Percentiles rank a stretch among this genome's conserved stretches.
Conservation (phyloP, 1,284 basidiomycete genomes). For the Cryptococcus jaspeensis region DNA sequence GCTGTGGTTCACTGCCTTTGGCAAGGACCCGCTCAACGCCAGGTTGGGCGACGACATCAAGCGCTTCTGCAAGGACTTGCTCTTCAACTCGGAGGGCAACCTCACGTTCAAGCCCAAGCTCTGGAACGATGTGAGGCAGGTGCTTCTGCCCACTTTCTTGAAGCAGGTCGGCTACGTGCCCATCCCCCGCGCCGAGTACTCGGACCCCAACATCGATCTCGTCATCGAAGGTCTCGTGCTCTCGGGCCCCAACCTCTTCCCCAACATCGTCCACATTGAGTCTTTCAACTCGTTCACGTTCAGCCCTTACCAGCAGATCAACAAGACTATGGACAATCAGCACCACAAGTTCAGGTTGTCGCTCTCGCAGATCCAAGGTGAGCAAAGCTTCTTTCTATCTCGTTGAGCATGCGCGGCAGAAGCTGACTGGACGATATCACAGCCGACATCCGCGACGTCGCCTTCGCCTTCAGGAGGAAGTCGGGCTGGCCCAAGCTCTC, state of each 20-base stretch:
- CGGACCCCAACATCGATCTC: slow-evolving; percentile 78
- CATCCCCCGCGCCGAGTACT: slow-evolving; percentile 87
- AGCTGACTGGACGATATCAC: neutral
- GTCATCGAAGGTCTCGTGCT: slow-evolving; percentile 92
- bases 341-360: slow-evolving; percentile 66
- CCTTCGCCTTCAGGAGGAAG: slow-evolving; percentile 68
- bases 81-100: slow-evolving; percentile 73
- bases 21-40: slow-evolving; percentile 77
- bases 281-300: slow-evolving; percentile 82
- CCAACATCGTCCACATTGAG: slow-evolving; percentile 72
- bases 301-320: slow-evolving; percentile 65
- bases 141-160: slow-evolving; percentile 78
- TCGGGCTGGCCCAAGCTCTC: slow-evolving; percentile 59
- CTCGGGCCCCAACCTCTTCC: slow-evolving; percentile 54
- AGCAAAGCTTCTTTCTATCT: slow-evolving; percentile 75
- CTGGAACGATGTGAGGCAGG: slow-evolving; percentile 78
- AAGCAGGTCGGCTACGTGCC: slow-evolving; percentile 80
- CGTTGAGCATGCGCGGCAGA: slow-evolving; percentile 12
- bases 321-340: slow-evolving; percentile 49
- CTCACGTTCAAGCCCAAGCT: slow-evolving; percentile 84
- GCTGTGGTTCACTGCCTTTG: slow-evolving; percentile 77
- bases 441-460: slow-evolving; percentile 72
- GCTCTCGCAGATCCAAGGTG: slow-evolving; percentile 86
- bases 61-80: slow-evolving; percentile 73
- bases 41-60: slow-evolving; percentile 81